Conservation (phyloP, 371 early-diverging fungal genomes). For the Haplosporangium sp. region DNA sequence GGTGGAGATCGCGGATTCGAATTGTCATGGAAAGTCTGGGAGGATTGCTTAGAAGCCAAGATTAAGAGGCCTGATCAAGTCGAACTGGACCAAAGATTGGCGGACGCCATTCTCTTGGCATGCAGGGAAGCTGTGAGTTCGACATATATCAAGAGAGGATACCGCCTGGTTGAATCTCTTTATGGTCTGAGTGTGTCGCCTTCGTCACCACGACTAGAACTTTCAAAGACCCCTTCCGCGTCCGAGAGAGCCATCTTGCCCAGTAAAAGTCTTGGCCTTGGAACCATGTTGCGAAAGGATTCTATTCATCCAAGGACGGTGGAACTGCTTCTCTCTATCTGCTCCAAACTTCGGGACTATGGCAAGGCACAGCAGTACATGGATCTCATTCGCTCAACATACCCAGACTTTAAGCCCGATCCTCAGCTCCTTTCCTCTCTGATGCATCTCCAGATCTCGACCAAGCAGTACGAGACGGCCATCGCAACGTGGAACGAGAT, state of each 20-base stretch:
- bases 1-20: conserved; percentile 44
- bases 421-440: conserved; percentile 31
- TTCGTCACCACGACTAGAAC: background rate
- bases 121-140: conserved; percentile 26
- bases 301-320: conserved; percentile 41
- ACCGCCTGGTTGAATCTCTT: conserved; percentile 33
- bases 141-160: conserved; percentile 21
- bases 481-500: conserved; percentile 40
- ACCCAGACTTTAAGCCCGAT: conserved; percentile 36
- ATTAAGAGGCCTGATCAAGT: conserved; percentile 26
- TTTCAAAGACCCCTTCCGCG: background rate
- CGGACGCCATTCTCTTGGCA: conserved; percentile 37
- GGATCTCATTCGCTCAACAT: conserved; percentile 22
- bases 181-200: conserved; percentile 25
- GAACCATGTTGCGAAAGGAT: conserved; percentile 12
- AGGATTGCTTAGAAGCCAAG: conserved; percentile 43
- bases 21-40: conserved; percentile 54
- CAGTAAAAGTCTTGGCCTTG: conserved; percentile 29
- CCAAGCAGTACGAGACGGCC: conserved; percentile 35
- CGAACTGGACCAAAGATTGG: conserved; percentile 29
- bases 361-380: conserved; percentile 18
- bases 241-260: conserved; percentile 27
- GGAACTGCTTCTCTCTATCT: conserved; percentile 32
- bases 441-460: conserved; percentile 33
- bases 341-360: conserved; percentile 35